Evolutionary conservation across 2,329 filamentous ascomycete genomes (phyloP).

Genomic region (Pyrenophora seminiperda): DNA sequence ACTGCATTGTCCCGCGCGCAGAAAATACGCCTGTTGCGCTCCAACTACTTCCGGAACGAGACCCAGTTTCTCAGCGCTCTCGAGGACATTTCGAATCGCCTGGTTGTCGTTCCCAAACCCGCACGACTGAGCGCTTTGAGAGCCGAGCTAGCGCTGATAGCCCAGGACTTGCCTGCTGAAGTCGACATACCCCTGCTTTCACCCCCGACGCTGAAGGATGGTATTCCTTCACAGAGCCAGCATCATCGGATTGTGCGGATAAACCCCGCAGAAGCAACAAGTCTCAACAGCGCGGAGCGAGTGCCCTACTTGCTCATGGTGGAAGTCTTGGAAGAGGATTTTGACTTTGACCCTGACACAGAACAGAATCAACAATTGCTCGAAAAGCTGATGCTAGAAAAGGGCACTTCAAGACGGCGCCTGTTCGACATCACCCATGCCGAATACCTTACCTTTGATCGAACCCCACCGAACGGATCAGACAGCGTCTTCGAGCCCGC

Average conservation of each 20-base stretch:
- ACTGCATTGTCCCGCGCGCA: constrained; percentile 68
- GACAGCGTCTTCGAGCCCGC: constrained; percentile 87
- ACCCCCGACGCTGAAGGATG: constrained; percentile 73
- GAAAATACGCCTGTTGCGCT: constrained; percentile 73
- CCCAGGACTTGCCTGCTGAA: constrained; percentile 80
- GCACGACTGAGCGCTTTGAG: constrained; percentile 80
- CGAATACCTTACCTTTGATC: constrained; percentile 54
- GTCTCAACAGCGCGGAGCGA: constrained; percentile 84
- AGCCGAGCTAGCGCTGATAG: constrained; percentile 79
- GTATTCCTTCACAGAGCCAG: constrained; percentile 73
- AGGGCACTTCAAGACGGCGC: constrained; percentile 60
- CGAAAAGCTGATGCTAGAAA: constrained; percentile 69
- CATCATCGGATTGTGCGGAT: constrained; percentile 84
- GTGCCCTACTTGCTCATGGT: constrained; percentile 86
- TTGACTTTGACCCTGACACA: constrained; percentile 78
- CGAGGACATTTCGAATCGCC: constrained; percentile 82
- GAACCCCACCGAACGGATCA: constrained; percentile 51
- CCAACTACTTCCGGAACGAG: constrained; percentile 83
- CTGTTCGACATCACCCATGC: constrained; percentile 65
- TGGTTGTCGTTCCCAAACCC: constrained; percentile 80
- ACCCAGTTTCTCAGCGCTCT: constrained; percentile 80
- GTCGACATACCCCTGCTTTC: constrained; percentile 84
- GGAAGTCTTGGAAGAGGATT: constrained; percentile 80
- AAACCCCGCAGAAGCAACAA: constrained; percentile 82
- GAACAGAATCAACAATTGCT: constrained; percentile 72